Evolutionary conservation across 108 stramenopile genomes (phyloP).

Genomic region (Skeletonema costatum): DNA sequence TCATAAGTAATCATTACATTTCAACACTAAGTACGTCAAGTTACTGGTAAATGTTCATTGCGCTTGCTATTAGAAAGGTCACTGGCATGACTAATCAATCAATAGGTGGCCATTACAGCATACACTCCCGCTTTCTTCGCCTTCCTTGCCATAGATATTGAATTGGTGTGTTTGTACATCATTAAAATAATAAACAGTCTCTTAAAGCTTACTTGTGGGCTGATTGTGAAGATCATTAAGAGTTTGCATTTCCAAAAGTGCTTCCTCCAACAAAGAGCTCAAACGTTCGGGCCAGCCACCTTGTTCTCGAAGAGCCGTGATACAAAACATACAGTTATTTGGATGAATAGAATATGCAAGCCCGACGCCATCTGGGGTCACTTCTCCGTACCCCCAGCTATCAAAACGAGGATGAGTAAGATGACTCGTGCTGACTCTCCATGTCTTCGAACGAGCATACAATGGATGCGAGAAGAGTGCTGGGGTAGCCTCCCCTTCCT

Average conservation of each 20-base stretch:
- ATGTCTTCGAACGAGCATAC: constrained; percentile 79
- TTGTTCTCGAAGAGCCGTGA: constrained; percentile 69
- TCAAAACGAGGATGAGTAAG: constrained; percentile 88
- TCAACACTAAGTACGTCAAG: no score
- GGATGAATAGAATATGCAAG: constrained; percentile 86
- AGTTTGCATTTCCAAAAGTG: constrained; percentile 79
- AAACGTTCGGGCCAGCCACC: constrained; percentile 66
- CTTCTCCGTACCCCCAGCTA: constrained; percentile 93
- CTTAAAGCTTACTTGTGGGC: constrained; percentile 69
- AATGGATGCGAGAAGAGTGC: constrained; percentile 75
- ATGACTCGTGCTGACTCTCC: constrained; percentile 89
- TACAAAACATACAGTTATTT: constrained; percentile 72
- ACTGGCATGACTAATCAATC: no score
- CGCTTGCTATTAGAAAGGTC: no score
- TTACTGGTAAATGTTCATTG: no score
- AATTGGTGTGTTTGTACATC: no score
- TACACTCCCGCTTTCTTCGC: no score
- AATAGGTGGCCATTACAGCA: no score
- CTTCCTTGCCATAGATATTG: no score
- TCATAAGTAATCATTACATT: no score
- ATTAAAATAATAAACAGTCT: not conserved
- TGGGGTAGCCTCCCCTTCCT: constrained; percentile 64
- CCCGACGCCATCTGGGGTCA: constrained; percentile 89
- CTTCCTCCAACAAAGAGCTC: constrained; percentile 76
- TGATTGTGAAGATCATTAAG: constrained; percentile 59